Base-by-base conservation (phyloP, 768 basidiomycete genomes). In the Tulasnella sp. region DNA sequence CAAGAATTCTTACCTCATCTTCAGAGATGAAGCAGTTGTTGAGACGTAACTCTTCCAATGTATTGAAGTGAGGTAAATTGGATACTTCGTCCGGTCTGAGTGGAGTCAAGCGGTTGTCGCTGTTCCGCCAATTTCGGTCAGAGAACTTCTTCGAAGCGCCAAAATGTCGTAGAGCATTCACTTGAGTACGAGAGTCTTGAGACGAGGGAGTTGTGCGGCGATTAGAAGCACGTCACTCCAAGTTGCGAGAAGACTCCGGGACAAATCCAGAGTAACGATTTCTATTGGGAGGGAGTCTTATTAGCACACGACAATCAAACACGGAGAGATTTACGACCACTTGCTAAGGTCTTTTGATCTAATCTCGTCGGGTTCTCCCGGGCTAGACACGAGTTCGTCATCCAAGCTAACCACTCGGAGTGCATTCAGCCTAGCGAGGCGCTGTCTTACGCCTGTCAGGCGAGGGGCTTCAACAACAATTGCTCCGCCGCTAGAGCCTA, bases 401-500 rank as follows among this genome's bases (percentile, higher is more conserved):
- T 96, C 93, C 39, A 98, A 85, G 79, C 96, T 95, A 74, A 92
- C 89, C 83, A 95, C 92, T 75, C 90, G 89, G 73, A 99, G 86
- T 23, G 87, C 87, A 70, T 88, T 87, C 26, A 98, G 84, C 75
- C 89, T 85, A 5, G 91, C 86, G 37, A 97, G 87, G 70, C 91
- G 92, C 37, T 85, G 84, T 81, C 92, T 88, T 77, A 98, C 89
- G 82, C 91, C 93, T 82, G 93, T 91, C 37, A 98, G 85, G 69
- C 90, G 88, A 4, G 95, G 92, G 5, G 93, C 95, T 83, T 96
- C 93, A 16, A 99, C 93, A 80, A 92, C 86, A 80, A 99, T 96
- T 5, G 89, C 87, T 39, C 93, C 92, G 73, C 89, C 88, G 32
- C 96, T 96, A 1, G 93, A 94, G 39, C 95, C 95, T 37, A 97